Percentiles rank a stretch among this genome's conserved stretches.
Conservation (phyloP, 768 basidiomycete species). For the Galerina sulciceps region DNA sequence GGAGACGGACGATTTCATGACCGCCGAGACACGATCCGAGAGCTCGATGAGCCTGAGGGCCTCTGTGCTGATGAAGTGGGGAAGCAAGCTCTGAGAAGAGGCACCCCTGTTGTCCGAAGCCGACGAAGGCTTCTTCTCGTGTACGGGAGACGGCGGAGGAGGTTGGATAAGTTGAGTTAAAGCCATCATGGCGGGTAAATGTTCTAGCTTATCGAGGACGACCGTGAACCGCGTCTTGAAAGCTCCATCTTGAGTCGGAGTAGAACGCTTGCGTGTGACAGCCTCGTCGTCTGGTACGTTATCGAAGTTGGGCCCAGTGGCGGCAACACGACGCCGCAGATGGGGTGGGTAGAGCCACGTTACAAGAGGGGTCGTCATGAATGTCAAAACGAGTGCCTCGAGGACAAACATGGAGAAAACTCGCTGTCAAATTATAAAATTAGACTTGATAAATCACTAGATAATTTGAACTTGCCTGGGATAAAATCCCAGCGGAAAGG, state of each 20-base stretch:
- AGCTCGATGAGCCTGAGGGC: slow-evolving; percentile 87
- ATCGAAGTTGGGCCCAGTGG: slow-evolving; percentile 50
- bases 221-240: slow-evolving; percentile 74
- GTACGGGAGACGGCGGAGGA: slow-evolving; percentile 12
- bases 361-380: slow-evolving; percentile 84
- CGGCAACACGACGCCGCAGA: slow-evolving; percentile 50
- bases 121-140: slow-evolving; percentile 2
- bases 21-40: slow-evolving; percentile 85
- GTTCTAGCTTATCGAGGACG: slow-evolving; percentile 89
- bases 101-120: slow-evolving; percentile 1
- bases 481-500: slow-evolving; percentile 77
- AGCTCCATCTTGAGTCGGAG: slow-evolving; percentile 20
- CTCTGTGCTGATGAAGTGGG: slow-evolving; percentile 52
- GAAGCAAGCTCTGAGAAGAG: slow-evolving; percentile 6
- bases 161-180: slow-evolving; percentile 81
- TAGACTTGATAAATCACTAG: neutral
- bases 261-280: slow-evolving; percentile 13
- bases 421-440: slow-evolving; percentile 33
- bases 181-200: slow-evolving; percentile 88
- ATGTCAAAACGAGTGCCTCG: slow-evolving; percentile 80
- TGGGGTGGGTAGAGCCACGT: slow-evolving; percentile 69
- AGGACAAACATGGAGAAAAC: slow-evolving; percentile 98
- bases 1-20: slow-evolving; percentile 80
- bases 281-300: slow-evolving; percentile 46
- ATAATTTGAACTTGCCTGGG: slow-evolving; percentile 38